These are phyloP conservation scores for Trypanosoma caninum DNA, from an alignment of 208 protist genomes.

Conservation along the genomic window DNA sequence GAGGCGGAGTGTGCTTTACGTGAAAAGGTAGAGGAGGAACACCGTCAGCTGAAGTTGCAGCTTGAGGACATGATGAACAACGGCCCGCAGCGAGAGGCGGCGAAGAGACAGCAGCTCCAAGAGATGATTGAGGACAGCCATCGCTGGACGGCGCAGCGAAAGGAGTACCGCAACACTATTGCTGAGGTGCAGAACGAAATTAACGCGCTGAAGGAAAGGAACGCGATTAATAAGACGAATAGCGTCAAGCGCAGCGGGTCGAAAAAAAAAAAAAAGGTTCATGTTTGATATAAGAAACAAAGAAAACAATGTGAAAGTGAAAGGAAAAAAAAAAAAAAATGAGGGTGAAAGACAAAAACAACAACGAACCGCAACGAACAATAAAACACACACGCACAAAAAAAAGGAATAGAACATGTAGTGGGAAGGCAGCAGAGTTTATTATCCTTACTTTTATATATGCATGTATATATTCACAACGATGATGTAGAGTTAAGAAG, in stretches of 20 bases:
- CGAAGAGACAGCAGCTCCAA: slow-evolving; percentile 37
- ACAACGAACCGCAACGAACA: too few species aligned
- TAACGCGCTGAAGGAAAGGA: slow-evolving; percentile 40
- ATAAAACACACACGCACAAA: too few species aligned
- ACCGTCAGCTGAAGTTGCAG: slow-evolving; percentile 38
- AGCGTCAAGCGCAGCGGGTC: too few species aligned
- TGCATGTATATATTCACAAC: slow-evolving; percentile 9
- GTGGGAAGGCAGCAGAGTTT: not conserved
- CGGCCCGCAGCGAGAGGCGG: slow-evolving; percentile 43
- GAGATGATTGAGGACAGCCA: slow-evolving; percentile 50
- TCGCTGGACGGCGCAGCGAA: slow-evolving; percentile 58
- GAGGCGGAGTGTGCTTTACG: slow-evolving; percentile 42
- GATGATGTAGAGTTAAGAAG: not conserved
- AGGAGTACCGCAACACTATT: slow-evolving; percentile 49
- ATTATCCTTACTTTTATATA: slow-evolving; percentile 1
- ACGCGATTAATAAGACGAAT: too few species aligned
- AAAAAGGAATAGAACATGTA: not conserved
- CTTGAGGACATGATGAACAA: slow-evolving; percentile 57
- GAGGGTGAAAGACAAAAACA: not conserved
- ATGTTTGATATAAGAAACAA: too few species aligned
- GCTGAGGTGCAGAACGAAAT: slow-evolving; percentile 37
- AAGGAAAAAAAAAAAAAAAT: not conserved
- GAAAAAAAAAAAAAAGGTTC: too few species aligned
- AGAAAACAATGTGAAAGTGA: slow-evolving; percentile 11
- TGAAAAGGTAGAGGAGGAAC: slow-evolving; percentile 66